Evolutionary conservation across 495 filamentous ascomycete species (phyloP), one percentile per base, ranked within the genome.

Genomic region (Aspergillus leporis): DNA sequence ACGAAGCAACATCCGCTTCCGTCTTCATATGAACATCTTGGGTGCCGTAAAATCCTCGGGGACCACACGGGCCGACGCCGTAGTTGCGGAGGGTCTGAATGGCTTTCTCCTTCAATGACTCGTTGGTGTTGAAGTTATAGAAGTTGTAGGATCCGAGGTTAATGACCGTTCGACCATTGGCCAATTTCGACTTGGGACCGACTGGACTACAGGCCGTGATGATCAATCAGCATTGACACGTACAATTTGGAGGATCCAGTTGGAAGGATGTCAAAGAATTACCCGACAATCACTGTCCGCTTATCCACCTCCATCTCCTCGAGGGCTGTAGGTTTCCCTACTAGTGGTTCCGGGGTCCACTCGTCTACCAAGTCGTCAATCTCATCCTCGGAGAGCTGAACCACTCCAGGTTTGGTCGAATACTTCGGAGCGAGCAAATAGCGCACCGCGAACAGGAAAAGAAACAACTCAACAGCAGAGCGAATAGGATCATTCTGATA

Each of bases 21-120:
- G 90, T 90, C 77, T 93, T 91, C 85, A 97, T 92, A 73, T 99
- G 95, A 19, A 99, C 92, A 75, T 99, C 94, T 69, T 99, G 95
- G 23, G 90, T 98, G 53, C 92, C 94, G 77, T 99, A 99, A 77
- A 99, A 99, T 36, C 93, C 91, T 14, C 94, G 93, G 3, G 94
- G 94, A 34, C 93, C 92, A 73, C 94, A 99, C 52, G 94, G 92
- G 21, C 94, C 94, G 36, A 98, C 95, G 43, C 94, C 94, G 66
- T 99, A 98, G 58, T 87, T 93, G 51, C 93, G 90, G 23, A 99
- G 83, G 6, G 93, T 94, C 67, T 92, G 88, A 61, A 98, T 91
- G 0, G 93, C 94, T 69, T 95, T 92, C 54, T 97, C 92, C 69
- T 96, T 97, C 64, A 99, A 84, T 9, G 86, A 82, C 57, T 97